Base-by-base conservation (phyloP, 768 basidiomycete species). In the Gelatoporia subvermispora region DNA sequence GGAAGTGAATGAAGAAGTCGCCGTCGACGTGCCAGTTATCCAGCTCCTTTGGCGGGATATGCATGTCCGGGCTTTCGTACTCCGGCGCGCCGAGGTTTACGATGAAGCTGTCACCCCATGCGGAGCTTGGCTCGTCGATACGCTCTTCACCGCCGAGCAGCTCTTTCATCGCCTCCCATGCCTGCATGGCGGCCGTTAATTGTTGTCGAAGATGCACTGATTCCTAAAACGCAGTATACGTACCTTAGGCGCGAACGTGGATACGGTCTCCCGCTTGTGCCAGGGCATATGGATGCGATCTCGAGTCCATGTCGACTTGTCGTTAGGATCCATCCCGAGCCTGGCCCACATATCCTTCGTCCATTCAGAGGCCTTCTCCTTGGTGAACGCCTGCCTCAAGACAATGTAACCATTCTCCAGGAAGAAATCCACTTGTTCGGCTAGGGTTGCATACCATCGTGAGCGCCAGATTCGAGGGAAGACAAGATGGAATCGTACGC, bases 21-120 rank as follows among this genome's bases (percentile, higher is more conserved):
- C 77, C 79, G 55, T 79, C 77, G 38, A 79, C 76, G 60, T 84
- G 82, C 81, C 82, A 85, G 53, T 82, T 81, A 47, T 74, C 72
- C 47, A 85, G 63, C 42, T 77, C 71, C 46, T 64, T 59, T 4
- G 77, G 76, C 25, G 62, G 56, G 15, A 73, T 56, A 15, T 37
- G 44, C 37, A 65, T 59, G 34, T 56, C 58, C 8, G 54, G 51
- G 22, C 61, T 60, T 49, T 69, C 71, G 34, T 35, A 71, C 63
- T 73, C 72, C 7, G 73, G 69, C 13, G 66, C 72, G 18, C 81
- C 81, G 17, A 84, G 65, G 57, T 83, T 84, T 39, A 82, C 75
- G 52, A 83, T 83, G 61, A 83, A 80, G 25, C 75, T 75, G 65
- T 82, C 77, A 24, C 74, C 73, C 78, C 80, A 82, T 13, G 65